phyloP scores from a whole-genome alignment of 2,329 filamentous ascomycete species.

The Hymenoscyphus repandus region DNA sequence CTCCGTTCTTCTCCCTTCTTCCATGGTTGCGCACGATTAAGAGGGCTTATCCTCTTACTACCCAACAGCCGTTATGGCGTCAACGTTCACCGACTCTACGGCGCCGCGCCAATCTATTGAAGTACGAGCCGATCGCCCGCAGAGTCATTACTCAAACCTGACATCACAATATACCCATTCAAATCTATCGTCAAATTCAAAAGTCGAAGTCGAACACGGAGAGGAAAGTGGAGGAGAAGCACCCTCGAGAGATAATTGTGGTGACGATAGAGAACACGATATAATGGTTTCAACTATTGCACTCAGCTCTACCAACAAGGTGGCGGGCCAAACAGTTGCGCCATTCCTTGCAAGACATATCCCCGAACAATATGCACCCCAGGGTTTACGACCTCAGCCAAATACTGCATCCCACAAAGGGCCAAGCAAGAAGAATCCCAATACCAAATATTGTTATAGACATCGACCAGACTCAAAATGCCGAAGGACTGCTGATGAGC shows the following conservation, averaged over 20 bases:
- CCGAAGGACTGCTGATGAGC: conserved; percentile 85
- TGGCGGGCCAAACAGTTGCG: conserved; percentile 29
- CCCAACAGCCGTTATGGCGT: conserved; percentile 20
- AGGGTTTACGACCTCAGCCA: conserved; percentile 47
- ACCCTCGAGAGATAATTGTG: conserved; percentile 25
- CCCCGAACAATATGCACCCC: conserved; percentile 78
- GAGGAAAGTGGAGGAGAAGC: conserved; percentile 16
- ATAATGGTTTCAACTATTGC: conserved; percentile 20
- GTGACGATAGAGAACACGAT: conserved; percentile 15
- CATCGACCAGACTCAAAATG: conserved; percentile 94
- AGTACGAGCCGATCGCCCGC: conserved; percentile 16
- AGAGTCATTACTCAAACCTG: conserved; percentile 1
- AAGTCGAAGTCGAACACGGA: conserved; percentile 12
- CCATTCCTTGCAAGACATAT: conserved; percentile 91
- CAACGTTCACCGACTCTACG: conserved; percentile 19
- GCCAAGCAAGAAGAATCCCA: conserved; percentile 49
- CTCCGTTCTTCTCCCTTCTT: not conserved
- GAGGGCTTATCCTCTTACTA: not conserved
- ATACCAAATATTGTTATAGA: conserved; percentile 92
- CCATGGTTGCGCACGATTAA: not conserved
- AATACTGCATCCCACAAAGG: conserved; percentile 27
- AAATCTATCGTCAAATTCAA: conserved; percentile 11
- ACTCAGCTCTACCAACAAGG: conserved; percentile 25
- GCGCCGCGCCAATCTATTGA: conserved; percentile 25
- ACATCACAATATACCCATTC: not conserved